Evolutionary conservation across 768 basidiomycete genomes (phyloP), one percentile per base, ranked within the genome.

Genomic region (Agaricus blazei): DNA sequence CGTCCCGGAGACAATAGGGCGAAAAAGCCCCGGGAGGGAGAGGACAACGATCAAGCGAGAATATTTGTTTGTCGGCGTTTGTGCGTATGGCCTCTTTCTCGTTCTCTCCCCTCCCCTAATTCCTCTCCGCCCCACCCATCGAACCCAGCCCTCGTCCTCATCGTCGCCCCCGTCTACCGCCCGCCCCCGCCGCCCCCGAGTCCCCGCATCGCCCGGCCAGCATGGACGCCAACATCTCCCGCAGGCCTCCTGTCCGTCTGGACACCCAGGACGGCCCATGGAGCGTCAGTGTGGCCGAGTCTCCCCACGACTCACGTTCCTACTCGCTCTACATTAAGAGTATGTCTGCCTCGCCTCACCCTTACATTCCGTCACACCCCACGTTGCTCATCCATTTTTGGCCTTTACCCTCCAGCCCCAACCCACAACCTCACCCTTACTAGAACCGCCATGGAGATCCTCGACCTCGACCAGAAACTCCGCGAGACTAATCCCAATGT

Each of bases 311-410:
- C 70, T 67, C 83, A 45, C 75, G 77, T 60, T 81, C 84, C 8
- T 93, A 87, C 74, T 86, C 81, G 66, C 79, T 93, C 65, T 93
- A 93, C 76, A 83, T 93, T 72, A 93, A 92, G 80, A 93, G 91
- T 93, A 70, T 77, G 89, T 82, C 48, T 47, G 49, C 59, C 61
- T 58, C 47, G 61, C 62, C 48, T 53, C 34, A 60, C 63, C 64
- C 61, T 65, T 57, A 54, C 57, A 64, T 34, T 43, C 51, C 19
- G 15, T 48, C 52, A 55, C 48, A 58, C 26, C 58, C 57, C 62
- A 61, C 65, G 59, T 55, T 65, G 51, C 61, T 59, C 47, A 52
- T 63, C 55, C 60, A 58, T 57, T 63, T 62, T 63, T 54, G 58
- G 63, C 41, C 49, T 40, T 4, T 23, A n/a, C 12, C 11, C 36